phyloP scores from a whole-genome alignment of 148 eudicot species.

The Spergularia marina region DNA sequence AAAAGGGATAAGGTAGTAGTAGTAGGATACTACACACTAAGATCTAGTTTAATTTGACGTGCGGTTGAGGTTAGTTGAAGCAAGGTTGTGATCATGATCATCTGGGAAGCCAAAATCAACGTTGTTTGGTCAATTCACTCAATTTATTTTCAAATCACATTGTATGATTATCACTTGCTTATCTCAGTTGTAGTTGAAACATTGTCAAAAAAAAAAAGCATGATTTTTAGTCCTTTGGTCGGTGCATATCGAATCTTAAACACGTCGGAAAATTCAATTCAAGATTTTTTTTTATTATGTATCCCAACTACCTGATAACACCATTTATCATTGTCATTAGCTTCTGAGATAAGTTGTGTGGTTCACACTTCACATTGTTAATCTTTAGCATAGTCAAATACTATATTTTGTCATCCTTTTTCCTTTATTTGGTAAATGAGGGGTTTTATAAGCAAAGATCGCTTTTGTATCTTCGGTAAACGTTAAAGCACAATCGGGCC shows the following conservation, averaged over 20 bases:
- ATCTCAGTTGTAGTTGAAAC: too few relatives aligned
- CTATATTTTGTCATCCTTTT: too few relatives aligned
- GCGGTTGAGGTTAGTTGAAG: neutral
- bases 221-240: conserved; percentile 3
- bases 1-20: too few relatives aligned
- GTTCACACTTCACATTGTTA: too few relatives aligned
- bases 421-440: too few relatives aligned
- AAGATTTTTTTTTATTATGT: neutral
- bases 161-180: neutral
- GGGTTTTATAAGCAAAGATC: too few relatives aligned
- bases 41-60: neutral
- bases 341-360: neutral
- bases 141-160: neutral
- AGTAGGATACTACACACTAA: too few relatives aligned
- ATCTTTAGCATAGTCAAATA: too few relatives aligned
- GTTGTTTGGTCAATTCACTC: conserved; percentile 1
- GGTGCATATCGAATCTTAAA: neutral
- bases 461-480: too few relatives aligned
- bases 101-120: neutral
- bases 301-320: conserved; percentile 5
- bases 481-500: too few relatives aligned
- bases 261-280: conserved; percentile 5
- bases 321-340: neutral
- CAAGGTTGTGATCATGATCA: neutral
- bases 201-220: too few relatives aligned